Evolutionary conservation across 2,329 filamentous ascomycete species (phyloP).

Genomic region (Fusarium illudens): DNA sequence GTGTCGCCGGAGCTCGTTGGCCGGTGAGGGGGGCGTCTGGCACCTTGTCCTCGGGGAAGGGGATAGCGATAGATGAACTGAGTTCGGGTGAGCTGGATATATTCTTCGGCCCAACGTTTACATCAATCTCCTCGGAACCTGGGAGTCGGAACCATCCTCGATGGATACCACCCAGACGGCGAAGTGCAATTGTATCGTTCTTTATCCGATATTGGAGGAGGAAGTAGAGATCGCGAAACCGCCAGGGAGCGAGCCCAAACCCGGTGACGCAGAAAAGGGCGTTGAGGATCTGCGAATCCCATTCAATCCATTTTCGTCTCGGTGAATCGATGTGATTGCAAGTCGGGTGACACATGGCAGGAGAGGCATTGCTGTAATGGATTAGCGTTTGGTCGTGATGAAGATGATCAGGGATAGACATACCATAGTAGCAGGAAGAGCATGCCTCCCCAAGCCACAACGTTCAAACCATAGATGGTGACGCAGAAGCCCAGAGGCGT

Average conservation of each 20-base stretch:
- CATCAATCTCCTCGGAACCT: slow-evolving; percentile 68
- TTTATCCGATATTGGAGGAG: slow-evolving; percentile 70
- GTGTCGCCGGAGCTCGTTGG: slow-evolving; percentile 71
- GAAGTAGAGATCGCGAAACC: slow-evolving; percentile 81
- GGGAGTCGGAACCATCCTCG: slow-evolving; percentile 77
- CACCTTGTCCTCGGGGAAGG: slow-evolving; percentile 70
- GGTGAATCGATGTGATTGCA: slow-evolving; percentile 80
- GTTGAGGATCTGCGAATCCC: slow-evolving; percentile 80
- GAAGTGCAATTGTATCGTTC: slow-evolving; percentile 64
- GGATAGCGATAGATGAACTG: slow-evolving; percentile 52
- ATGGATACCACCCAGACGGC: slow-evolving; percentile 77
- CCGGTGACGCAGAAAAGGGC: slow-evolving; percentile 87
- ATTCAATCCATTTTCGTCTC: slow-evolving; percentile 85
- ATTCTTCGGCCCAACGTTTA: slow-evolving; percentile 61
- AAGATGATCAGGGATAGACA: background rate
- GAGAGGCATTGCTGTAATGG: slow-evolving; percentile 49
- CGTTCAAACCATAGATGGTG: slow-evolving; percentile 80
- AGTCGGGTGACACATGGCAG: slow-evolving; percentile 74
- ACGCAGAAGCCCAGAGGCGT: slow-evolving; percentile 81
- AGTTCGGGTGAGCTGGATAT: slow-evolving; percentile 55
- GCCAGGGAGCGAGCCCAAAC: slow-evolving; percentile 85
- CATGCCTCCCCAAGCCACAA: slow-evolving; percentile 92
- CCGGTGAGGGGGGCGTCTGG: slow-evolving; percentile 76
- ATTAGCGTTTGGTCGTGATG: slow-evolving; percentile 10
- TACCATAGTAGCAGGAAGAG: slow-evolving; percentile 85